Evolutionary conservation across 1,284 basidiomycete genomes (phyloP), one percentile per base, ranked within the genome.

Genomic region (Lentinus polychrous): DNA sequence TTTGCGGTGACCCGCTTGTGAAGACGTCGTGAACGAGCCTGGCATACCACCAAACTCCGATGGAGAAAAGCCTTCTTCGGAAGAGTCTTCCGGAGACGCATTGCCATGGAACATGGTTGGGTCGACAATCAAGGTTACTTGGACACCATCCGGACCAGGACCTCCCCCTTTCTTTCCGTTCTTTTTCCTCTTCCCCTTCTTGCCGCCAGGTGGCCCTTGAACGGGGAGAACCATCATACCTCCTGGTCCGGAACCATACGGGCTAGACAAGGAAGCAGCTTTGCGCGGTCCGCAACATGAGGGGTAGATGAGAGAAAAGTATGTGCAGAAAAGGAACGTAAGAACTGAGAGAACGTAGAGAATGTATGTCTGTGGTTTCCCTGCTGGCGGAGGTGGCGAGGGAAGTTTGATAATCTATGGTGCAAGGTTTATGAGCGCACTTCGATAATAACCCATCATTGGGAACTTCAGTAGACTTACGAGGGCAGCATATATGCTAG

Each of bases 91-190:
- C 57, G 64, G 62, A 10, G 58, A 59, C 20, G 55, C 46, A 31
- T 62, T 55, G 15, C 63, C 61, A 0, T 68, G 71, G 40, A 86
- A 81, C 52, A 76, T 74, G 2, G 68, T 67, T 7, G 83, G 82
- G 59, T 85, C 81, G 27, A 85, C 79, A 52, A 85, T 85, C 40
- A 85, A 68, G 59, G 85, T 86, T 45, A 85, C 81, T 50, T 85
- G 82, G 0, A 86, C 76, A 54, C 41, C 65, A 37, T 72, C 70
- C 40, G 59, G 60, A 8, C 55, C 59, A 32, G 60, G 58, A 8
- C 60, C 62, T 49, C 57, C 60, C 24, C 62, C 62, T 50, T 67
- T 64, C 49, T 59, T 62, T 10, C 27, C 27, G 4, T 27, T 27
- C 49, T 65, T 66, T 20, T 56, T 60, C 46, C 67, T 68, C 46